These are phyloP conservation scores for Botryotinia narcissicola DNA, from an alignment of 2,329 filamentous ascomycete genomes.

Conservation along the genomic window DNA sequence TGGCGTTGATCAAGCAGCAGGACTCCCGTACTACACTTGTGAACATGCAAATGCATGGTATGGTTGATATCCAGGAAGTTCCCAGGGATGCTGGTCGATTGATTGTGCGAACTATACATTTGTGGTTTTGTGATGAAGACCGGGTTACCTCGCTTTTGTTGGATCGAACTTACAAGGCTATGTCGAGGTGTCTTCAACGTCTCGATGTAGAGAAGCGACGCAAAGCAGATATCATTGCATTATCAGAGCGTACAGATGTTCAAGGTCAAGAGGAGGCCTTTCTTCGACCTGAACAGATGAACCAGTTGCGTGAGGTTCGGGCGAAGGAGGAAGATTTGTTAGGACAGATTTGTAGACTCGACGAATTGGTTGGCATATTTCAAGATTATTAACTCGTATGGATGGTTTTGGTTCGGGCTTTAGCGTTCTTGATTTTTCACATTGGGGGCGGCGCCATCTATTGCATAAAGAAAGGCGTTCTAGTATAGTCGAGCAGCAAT, in stretches of 20 bases:
- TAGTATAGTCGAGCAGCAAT: slow-evolving; percentile 15
- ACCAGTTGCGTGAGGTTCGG: slow-evolving; percentile 56
- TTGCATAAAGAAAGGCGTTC: slow-evolving; percentile 26
- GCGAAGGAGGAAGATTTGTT: slow-evolving; percentile 71
- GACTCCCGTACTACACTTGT: slow-evolving; percentile 83
- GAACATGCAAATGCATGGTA: slow-evolving; percentile 79
- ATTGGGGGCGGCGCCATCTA: slow-evolving; percentile 27
- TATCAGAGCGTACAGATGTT: slow-evolving; percentile 83
- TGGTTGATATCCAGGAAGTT: slow-evolving; percentile 90
- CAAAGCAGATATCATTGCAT: slow-evolving; percentile 70
- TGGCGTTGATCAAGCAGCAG: slow-evolving; percentile 79
- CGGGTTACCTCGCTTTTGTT: slow-evolving; percentile 68
- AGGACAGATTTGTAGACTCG: slow-evolving; percentile 74
- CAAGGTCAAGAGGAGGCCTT: slow-evolving; percentile 73
- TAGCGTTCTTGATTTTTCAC: slow-evolving; percentile 23
- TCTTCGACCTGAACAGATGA: slow-evolving; percentile 71
- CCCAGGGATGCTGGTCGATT: slow-evolving; percentile 81
- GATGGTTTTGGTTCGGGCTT: slow-evolving; percentile 17
- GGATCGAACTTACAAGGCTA: slow-evolving; percentile 83
- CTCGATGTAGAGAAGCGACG: slow-evolving; percentile 72
- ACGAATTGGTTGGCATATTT: slow-evolving; percentile 80
- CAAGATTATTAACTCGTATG: slow-evolving; percentile 63
- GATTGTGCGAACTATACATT: slow-evolving; percentile 80
- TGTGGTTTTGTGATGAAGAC: slow-evolving; percentile 86
- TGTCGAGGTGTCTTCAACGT: slow-evolving; percentile 81